A percentile compares a stretch with the other conserved stretches of the same genome.
Evolutionary conservation across 441 rosid genomes (phyloP).

Genomic region (Populus hybrid): DNA sequence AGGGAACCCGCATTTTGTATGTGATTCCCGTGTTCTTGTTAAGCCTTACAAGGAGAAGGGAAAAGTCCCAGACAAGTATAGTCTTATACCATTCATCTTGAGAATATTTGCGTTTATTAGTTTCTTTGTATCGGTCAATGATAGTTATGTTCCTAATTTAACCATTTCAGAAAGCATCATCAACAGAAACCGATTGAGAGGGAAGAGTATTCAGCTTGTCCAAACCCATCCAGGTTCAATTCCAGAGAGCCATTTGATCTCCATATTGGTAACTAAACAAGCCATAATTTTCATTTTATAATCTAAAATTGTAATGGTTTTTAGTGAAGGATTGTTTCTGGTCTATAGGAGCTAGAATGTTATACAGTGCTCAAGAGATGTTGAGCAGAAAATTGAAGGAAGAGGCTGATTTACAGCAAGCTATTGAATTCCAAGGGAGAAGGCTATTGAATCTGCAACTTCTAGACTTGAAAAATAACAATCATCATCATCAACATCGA

Average conservation of each 20-base stretch:
- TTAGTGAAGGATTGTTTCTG: neutral
- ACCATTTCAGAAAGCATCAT: constrained; percentile 44
- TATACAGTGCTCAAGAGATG: constrained; percentile 52
- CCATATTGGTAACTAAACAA: constrained; percentile 38
- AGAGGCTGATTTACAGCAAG: constrained; percentile 65
- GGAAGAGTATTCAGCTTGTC: constrained; percentile 57
- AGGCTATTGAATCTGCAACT: constrained; percentile 69
- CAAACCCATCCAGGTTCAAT: constrained; percentile 65
- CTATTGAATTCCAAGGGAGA: constrained; percentile 63
- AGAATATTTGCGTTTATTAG: neutral
- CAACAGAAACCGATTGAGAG: constrained; percentile 48
- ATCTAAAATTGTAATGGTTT: neutral
- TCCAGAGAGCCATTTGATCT: constrained; percentile 59
- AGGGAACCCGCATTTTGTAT: constrained; percentile 84
- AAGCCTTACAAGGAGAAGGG: constrained; percentile 94
- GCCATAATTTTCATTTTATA: neutral
- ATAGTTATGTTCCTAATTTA: constrained; percentile 9
- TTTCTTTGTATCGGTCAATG: neutral
- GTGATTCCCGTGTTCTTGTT: constrained; percentile 75
- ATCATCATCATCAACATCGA: constrained; percentile 24
- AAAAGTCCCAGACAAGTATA: constrained; percentile 67
- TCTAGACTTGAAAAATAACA: constrained; percentile 45
- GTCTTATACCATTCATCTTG: constrained; percentile 16
- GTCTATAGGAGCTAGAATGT: constrained; percentile 44
- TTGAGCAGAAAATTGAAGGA: constrained; percentile 65